Evolutionary conservation across 1,284 basidiomycete genomes (phyloP).

Genomic region (Fomitopsis betulina): DNA sequence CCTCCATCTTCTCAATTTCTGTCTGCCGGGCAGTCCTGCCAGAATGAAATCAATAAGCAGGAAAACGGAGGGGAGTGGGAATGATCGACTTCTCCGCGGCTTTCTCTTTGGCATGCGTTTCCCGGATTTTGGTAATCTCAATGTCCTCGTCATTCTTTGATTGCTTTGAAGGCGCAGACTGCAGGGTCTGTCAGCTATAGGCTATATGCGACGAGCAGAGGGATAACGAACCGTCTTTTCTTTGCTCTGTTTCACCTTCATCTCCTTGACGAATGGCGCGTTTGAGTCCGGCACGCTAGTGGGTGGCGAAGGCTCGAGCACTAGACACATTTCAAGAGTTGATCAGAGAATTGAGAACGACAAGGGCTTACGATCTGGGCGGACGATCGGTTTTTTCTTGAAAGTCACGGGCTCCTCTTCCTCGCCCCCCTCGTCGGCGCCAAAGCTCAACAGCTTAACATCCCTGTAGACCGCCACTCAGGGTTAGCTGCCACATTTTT

Average conservation of each 20-base stretch:
- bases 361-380: constrained; percentile 71
- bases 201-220: background rate
- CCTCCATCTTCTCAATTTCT: constrained; percentile 86
- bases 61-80: background rate
- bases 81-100: constrained; percentile 43
- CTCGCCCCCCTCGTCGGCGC: constrained; percentile 62
- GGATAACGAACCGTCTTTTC: constrained; percentile 11
- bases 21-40: constrained; percentile 62
- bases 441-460: constrained; percentile 85
- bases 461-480: constrained; percentile 49
- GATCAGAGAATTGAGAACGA: background rate
- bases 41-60: background rate
- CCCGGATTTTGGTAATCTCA: constrained; percentile 61
- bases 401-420: constrained; percentile 46
- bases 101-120: constrained; percentile 68
- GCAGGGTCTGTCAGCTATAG: background rate
- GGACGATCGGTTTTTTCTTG: constrained; percentile 76
- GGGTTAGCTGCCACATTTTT: background rate
- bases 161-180: constrained; percentile 23
- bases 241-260: constrained; percentile 14
- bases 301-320: constrained; percentile 40
- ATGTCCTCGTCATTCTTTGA: constrained; percentile 36
- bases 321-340: constrained; percentile 28
- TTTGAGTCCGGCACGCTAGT: constrained; percentile 22
- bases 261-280: constrained; percentile 15